phyloP scores from a whole-genome alignment of 1,284 basidiomycete species.

The Gomphus bonarii region DNA sequence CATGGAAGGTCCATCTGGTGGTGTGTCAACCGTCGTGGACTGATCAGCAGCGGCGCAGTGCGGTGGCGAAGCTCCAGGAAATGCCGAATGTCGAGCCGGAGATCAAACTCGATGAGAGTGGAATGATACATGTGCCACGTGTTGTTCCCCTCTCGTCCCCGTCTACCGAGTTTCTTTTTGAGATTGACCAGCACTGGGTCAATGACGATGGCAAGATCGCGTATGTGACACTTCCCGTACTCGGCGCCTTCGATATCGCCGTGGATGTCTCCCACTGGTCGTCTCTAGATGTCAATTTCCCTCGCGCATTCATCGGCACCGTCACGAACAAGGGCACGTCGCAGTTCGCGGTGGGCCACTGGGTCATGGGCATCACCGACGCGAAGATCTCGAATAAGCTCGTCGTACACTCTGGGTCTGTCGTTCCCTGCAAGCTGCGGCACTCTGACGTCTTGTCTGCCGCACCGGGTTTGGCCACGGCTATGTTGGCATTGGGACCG shows the following conservation, averaged over 20 bases:
- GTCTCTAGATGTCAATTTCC: not conserved
- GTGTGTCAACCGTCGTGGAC: constrained; percentile 13
- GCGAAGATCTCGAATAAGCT: constrained; percentile 4
- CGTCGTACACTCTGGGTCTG: constrained; percentile 5
- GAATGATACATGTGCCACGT: constrained; percentile 13
- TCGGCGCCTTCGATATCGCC: constrained; percentile 3
- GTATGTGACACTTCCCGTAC: not conserved
- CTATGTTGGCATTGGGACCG: constrained; percentile 1
- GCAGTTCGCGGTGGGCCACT: constrained; percentile 1
- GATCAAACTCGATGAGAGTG: constrained; percentile 10
- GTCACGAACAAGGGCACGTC: not conserved
- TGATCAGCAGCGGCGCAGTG: constrained; percentile 1
- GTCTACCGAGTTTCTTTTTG: not conserved
- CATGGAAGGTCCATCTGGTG: constrained; percentile 13
- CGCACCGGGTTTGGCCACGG: constrained; percentile 2
- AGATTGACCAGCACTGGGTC: not conserved
- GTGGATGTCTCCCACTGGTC: constrained; percentile 10
- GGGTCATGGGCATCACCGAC: constrained; percentile 6
- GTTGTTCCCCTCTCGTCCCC: constrained; percentile 11
- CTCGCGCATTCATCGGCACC: constrained; percentile 6
- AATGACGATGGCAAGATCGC: not conserved
- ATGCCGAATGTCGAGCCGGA: constrained; percentile 13
- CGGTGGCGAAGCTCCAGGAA: constrained; percentile 8
- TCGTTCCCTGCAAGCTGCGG: constrained; percentile 1
- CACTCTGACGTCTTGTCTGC: not conserved